These are phyloP conservation scores for Zasmidium angulare DNA, from an alignment of 2,329 filamentous ascomycete genomes.

Conservation along the genomic window DNA sequence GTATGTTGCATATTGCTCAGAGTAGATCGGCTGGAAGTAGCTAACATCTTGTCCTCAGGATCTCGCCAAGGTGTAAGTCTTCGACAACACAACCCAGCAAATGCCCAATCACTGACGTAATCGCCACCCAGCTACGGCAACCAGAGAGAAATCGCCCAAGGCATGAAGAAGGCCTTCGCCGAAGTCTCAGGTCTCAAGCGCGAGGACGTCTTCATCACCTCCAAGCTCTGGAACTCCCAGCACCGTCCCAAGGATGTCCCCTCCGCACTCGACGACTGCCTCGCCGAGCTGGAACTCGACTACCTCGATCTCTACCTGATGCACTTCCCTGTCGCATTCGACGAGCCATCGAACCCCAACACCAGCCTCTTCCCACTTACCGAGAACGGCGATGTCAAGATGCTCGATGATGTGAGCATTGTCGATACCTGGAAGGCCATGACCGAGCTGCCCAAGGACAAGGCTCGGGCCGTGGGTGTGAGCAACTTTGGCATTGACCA, in stretches of 20 bases:
- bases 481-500: not conserved
- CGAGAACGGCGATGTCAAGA: not conserved
- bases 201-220: not conserved
- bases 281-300: not conserved
- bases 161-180: not conserved
- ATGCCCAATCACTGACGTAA: not conserved
- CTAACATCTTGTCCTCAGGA: not conserved
- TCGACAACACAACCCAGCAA: not conserved
- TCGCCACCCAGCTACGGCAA: not conserved
- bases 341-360: not conserved
- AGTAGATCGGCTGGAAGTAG: not conserved
- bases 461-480: not conserved
- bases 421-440: not conserved
- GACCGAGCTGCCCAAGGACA: not conserved
- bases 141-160: not conserved
- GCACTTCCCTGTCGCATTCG: not conserved
- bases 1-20: not conserved
- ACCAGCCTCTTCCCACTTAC: not conserved
- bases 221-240: not conserved
- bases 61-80: not conserved
- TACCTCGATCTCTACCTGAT: not conserved
- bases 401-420: not conserved
- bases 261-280: not conserved
- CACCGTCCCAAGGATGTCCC: not conserved
- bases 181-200: not conserved